These are phyloP conservation scores for Mucor plumbeus DNA, from an alignment of 371 early-diverging fungal species.

Conservation along the genomic window DNA sequence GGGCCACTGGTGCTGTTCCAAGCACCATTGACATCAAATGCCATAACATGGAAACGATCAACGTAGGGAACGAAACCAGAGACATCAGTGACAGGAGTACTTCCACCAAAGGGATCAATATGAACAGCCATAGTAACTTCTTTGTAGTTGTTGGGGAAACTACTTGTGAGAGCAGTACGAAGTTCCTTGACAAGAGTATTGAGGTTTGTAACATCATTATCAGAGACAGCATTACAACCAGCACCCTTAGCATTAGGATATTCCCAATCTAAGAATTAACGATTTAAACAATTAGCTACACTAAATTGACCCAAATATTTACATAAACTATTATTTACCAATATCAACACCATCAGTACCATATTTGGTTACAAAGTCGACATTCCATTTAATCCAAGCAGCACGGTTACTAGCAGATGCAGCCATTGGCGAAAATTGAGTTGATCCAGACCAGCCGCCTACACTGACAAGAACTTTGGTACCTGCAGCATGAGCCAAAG, in stretches of 20 bases:
- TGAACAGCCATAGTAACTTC: constrained; percentile 75
- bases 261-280: constrained; percentile 6
- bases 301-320: constrained; percentile 1
- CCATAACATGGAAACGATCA: constrained; percentile 71
- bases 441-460: constrained; percentile 77
- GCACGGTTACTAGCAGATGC: constrained; percentile 47
- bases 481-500: constrained; percentile 54
- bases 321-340: not conserved
- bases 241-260: constrained; percentile 61
- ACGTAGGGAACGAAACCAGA: constrained; percentile 63
- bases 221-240: constrained; percentile 56
- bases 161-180: constrained; percentile 60
- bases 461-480: constrained; percentile 60
- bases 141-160: constrained; percentile 53
- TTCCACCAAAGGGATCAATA: constrained; percentile 63
- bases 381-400: constrained; percentile 57
- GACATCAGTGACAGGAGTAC: constrained; percentile 53
- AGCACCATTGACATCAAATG: constrained; percentile 63
- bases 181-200: constrained; percentile 68
- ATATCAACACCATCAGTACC: constrained; percentile 65
- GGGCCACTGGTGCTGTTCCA: constrained; percentile 68
- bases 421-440: constrained; percentile 51
- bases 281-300: not conserved
- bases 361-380: constrained; percentile 51
- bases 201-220: constrained; percentile 54